Conservation (phyloP, 2,329 filamentous ascomycete species). For the Claviceps arundinis region DNA sequence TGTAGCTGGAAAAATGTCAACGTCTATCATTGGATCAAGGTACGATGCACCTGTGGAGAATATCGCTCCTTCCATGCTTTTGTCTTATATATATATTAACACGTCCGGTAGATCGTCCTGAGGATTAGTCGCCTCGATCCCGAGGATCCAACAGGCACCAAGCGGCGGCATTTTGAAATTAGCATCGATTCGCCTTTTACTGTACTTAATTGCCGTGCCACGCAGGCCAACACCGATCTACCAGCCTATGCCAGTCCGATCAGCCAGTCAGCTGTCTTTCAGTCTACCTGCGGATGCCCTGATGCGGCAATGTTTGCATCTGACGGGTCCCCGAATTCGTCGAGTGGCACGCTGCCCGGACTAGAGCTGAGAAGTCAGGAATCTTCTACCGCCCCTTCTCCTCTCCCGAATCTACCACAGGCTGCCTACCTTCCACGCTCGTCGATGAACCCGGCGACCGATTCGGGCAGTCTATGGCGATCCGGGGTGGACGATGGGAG, state of each 20-base stretch:
- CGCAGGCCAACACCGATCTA: constrained; percentile 73
- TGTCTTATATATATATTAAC: not conserved
- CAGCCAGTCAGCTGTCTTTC: constrained; percentile 29
- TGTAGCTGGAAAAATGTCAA: constrained; percentile 90
- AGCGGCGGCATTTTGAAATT: constrained; percentile 84
- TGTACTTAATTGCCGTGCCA: constrained; percentile 85
- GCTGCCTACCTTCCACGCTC: constrained; percentile 37
- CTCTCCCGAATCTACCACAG: constrained; percentile 37
- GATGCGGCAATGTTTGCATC: constrained; percentile 37
- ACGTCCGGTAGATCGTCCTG: constrained; percentile 61
- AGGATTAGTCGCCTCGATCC: constrained; percentile 75
- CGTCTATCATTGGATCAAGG: constrained; percentile 95
- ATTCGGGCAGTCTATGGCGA: constrained; percentile 8
- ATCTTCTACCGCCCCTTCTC: constrained; percentile 30
- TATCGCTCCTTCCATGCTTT: not conserved
- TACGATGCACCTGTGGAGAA: constrained; percentile 20
- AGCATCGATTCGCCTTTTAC: constrained; percentile 94
- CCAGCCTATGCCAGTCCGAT: constrained; percentile 58
- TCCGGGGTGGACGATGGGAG: constrained; percentile 5
- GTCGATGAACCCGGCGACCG: constrained; percentile 18
- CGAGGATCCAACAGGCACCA: constrained; percentile 55
- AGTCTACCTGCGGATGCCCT: constrained; percentile 40
- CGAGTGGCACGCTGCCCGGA: constrained; percentile 33
- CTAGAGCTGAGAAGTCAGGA: constrained; percentile 21
- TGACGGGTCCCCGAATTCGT: constrained; percentile 56